Evolutionary conservation across 441 rosid species (phyloP), one percentile per base, ranked within the genome.

Genomic region (Aleurites moluccanus): DNA sequence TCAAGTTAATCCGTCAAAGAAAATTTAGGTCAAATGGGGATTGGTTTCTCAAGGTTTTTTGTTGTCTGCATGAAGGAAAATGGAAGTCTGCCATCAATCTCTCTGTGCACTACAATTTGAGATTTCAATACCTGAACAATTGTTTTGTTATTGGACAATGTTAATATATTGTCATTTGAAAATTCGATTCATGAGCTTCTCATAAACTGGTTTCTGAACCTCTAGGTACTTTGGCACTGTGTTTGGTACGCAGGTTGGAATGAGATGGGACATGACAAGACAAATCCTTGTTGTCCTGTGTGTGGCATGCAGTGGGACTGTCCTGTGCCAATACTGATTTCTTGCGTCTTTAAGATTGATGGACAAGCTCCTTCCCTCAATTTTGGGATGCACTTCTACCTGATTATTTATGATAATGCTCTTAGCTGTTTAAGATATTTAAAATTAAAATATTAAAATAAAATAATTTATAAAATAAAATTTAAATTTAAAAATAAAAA

Each of bases 71-170:
- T 3, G 10, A 21, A 4, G 15, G n/a, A 38, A 3, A 11, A 6
- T 23, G 20, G 55, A 42, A 4, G 28, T 15, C 47, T 42, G 35
- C 18, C 20, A 10, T 15, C 18, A 20, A 23, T 68, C 9, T 4
- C 27, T 55, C 2, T 7, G 9, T 30, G 44, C 15, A 13, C 10
- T 33, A 27, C 73, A 69, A 6, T 61, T 62, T 44, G 8, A 20
- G 44, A 73, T 62, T 42, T 73, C 20, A 72, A 42, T 66, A 55
- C 42, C 42, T 27, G 65, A 56, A 20, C 33, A 49, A n/a, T 66
- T 42, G 63, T 74, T 67, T 56, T 20, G 20, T 64, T n/a, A 28
- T 64, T 38, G 65, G 62, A 35, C 18, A 47, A 49, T 74, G 50
- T 35, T 33, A 73, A 49, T 35, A 1, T 53, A n/a, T 23, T n/a